These are phyloP conservation scores for Monoraphidium neglectum DNA, from an alignment of 139 green algal species.

Conservation along the genomic window DNA sequence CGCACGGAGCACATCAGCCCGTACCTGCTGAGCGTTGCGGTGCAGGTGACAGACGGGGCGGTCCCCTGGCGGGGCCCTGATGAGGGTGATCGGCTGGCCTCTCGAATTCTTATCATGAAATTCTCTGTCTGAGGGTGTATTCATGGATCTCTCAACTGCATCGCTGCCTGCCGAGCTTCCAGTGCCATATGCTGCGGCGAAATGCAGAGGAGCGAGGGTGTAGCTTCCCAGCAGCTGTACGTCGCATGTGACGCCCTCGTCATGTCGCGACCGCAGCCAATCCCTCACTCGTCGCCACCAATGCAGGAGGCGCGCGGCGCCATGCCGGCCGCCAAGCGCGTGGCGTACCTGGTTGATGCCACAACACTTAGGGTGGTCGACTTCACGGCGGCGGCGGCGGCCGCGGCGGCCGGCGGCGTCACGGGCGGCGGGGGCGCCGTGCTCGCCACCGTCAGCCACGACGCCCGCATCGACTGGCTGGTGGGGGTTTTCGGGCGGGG, in stretches of 20 bases:
- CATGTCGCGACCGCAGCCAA: no score
- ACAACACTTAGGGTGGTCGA: constrained; percentile 80
- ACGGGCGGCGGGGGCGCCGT: neutral
- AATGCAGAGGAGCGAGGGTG: no score
- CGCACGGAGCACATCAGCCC: constrained; percentile 80
- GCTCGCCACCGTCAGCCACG: constrained; percentile 71
- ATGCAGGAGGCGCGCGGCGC: constrained; percentile 5
- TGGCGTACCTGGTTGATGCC: constrained; percentile 84
- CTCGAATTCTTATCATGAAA: no score
- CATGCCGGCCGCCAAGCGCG: constrained; percentile 44
- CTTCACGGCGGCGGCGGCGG: constrained; percentile 39
- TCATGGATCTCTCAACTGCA: no score
- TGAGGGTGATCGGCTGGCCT: no score
- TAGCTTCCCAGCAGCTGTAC: no score
- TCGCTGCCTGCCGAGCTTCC: no score
- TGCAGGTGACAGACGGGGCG: constrained; percentile 29
- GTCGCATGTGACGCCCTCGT: no score
- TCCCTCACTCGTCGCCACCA: no score
- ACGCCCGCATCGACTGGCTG: constrained; percentile 74
- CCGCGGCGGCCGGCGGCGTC: no score
- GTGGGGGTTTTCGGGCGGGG: constrained; percentile 23
- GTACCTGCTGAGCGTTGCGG: constrained; percentile 67
- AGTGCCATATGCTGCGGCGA: no score
- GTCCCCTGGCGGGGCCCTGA: constrained; percentile 1
- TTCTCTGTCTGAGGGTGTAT: no score